phyloP scores from a whole-genome alignment of 345 rosid genomes.

The Citrus sinensis region DNA sequence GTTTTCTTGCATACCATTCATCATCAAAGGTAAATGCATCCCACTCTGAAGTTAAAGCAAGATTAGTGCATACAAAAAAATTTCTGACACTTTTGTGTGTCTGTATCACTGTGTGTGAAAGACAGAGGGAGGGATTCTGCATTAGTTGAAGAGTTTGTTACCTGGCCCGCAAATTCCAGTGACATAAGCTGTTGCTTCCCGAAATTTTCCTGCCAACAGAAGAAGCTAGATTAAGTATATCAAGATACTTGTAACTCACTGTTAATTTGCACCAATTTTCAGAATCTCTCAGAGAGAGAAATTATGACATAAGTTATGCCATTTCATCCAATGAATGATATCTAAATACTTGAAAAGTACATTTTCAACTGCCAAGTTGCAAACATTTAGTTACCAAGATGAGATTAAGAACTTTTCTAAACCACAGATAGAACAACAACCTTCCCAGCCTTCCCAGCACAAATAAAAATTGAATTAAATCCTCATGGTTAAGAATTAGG shows the following conservation, averaged over 20 bases:
- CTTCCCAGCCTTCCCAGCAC: background rate
- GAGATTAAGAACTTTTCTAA: background rate
- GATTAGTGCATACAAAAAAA: conserved; percentile 8
- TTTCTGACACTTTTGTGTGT: conserved; percentile 9
- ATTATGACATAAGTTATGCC: background rate
- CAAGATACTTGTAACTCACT: background rate
- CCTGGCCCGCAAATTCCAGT: conserved; percentile 61
- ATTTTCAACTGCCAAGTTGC: background rate
- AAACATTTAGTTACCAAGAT: background rate
- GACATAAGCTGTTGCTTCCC: conserved; percentile 57
- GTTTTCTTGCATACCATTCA: conserved; percentile 60
- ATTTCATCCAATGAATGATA: background rate
- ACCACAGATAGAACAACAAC: background rate
- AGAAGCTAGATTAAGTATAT: background rate
- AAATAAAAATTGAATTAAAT: background rate
- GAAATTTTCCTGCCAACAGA: conserved; percentile 52
- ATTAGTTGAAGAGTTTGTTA: conserved; percentile 19
- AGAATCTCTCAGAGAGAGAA: background rate
- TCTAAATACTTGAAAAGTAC: background rate
- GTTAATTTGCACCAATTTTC: background rate
- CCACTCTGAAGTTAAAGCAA: conserved; percentile 46
- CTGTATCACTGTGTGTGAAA: background rate
- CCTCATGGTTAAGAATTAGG: background rate
- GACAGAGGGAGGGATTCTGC: background rate
- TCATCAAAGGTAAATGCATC: conserved; percentile 53